Evolutionary conservation across 1,139 yeast species (phyloP), one percentile per base, ranked within the genome.

Genomic region (Diutina siamensis): DNA sequence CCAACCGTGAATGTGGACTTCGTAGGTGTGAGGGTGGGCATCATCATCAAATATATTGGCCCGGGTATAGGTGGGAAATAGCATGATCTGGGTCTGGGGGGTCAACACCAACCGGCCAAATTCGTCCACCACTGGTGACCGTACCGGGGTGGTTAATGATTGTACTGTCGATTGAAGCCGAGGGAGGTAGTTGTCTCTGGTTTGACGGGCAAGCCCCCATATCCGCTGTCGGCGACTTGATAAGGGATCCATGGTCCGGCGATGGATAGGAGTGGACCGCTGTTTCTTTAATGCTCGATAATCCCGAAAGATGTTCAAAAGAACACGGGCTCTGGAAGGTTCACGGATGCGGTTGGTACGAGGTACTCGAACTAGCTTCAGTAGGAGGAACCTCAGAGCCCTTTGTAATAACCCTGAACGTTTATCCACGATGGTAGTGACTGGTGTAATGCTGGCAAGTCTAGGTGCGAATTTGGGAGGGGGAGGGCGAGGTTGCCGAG

Each of bases 1-100:
- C 74, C 83, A 76, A 3, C 96, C 95, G 44, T 84, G 73, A 2
- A 87, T 76, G 46, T 80, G 78, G 1, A 88, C 80, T 45, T 72
- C 68, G 56, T 64, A 79, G 8, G 52, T 49, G 13, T 25, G 19
- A 5, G 44, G 35, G 20, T 54, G 56, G 5, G 58, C 60, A 9
- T 61, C 62, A 17, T 53, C 35, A 12, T 31, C 36, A 17, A 19
- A 21, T 10, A 32, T n/a, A n/a, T 20, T 28, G 20, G 31, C 33
- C 19, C 82, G 63, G 0, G 87, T 72, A 58, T 82, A 85, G 4
- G 86, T 74, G 2, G 89, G 89, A 53, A 80, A 83, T 7, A 57
- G 74, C 8, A 67, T 60, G 44, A 71, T 62, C 3, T 61, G 48
- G 4, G 74, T 64, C 48, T 67, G 70, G 32, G 58, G 56, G 4